Percentiles rank a stretch among this genome's conserved stretches.
Evolutionary conservation across 2,329 filamentous ascomycete species (phyloP).

Genomic region (Penicillium thymicola): DNA sequence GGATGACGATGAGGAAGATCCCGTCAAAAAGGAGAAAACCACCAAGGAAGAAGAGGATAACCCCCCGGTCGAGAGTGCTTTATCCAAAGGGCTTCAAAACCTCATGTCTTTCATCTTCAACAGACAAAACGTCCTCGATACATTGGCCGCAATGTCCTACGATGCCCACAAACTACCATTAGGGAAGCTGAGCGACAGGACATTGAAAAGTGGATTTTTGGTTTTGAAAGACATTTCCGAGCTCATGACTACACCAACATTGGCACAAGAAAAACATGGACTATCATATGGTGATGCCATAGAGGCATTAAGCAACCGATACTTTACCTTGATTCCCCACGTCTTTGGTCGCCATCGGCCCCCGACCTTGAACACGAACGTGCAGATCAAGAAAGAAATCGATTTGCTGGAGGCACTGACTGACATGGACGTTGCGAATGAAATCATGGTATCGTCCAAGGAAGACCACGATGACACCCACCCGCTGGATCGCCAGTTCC

Average conservation of each 20-base stretch:
- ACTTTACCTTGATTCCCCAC: conserved; percentile 80
- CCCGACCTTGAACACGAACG: conserved; percentile 59
- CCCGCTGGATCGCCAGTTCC: conserved; percentile 68
- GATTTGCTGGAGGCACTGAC: conserved; percentile 75
- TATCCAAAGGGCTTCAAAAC: conserved; percentile 60
- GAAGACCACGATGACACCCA: conserved; percentile 54
- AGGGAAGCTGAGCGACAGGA: conserved; percentile 77
- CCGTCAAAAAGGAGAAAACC: conserved; percentile 32
- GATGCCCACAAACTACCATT: conserved; percentile 68
- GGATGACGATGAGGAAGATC: conserved; percentile 52
- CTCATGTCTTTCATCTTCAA: conserved; percentile 85
- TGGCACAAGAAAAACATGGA: conserved; percentile 48
- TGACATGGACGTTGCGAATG: conserved; percentile 78
- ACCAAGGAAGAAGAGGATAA: conserved; percentile 37
- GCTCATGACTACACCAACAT: conserved; percentile 55
- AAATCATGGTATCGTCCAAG: conserved; percentile 69
- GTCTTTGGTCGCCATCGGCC: conserved; percentile 71
- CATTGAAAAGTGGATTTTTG: conserved; percentile 71
- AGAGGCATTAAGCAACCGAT: conserved; percentile 69
- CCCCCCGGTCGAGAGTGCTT: conserved; percentile 52
- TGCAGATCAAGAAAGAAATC: conserved; percentile 68
- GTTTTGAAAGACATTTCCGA: conserved; percentile 71
- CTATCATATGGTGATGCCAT: conserved; percentile 43
- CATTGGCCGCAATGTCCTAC: conserved; percentile 44
- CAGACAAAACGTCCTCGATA: conserved; percentile 63